Evolutionary conservation across 208 protist species (phyloP).

Genomic region (Crithidia thermophila): DNA sequence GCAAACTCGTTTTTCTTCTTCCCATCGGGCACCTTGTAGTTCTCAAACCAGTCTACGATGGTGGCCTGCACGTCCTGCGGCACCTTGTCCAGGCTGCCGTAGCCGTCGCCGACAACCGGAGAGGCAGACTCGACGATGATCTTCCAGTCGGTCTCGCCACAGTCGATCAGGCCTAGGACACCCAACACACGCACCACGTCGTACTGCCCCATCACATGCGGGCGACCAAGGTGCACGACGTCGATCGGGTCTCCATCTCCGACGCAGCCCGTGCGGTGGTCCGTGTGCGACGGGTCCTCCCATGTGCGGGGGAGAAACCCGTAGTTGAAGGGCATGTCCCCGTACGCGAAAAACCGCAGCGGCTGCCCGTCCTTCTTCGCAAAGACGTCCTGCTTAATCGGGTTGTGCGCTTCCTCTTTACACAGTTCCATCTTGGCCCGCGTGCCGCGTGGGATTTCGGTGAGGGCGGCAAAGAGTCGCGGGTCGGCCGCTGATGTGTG

Average conservation of each 20-base stretch:
- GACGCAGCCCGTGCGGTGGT: slow-evolving; percentile 57
- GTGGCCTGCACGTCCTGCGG: slow-evolving; percentile 44
- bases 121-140: slow-evolving; percentile 64
- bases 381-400: slow-evolving; percentile 91
- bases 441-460: slow-evolving; percentile 90
- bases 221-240: slow-evolving; percentile 75
- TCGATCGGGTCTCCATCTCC: slow-evolving; percentile 94
- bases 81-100: slow-evolving; percentile 54
- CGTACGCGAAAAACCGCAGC: slow-evolving; percentile 85
- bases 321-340: slow-evolving; percentile 95
- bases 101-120: slow-evolving; percentile 28
- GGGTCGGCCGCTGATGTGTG: slow-evolving; percentile 24
- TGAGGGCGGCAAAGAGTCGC: slow-evolving; percentile 66
- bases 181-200: slow-evolving; percentile 84
- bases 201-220: slow-evolving; percentile 44
- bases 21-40: slow-evolving; percentile 94
- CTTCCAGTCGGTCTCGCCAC: slow-evolving; percentile 95
- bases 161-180: slow-evolving; percentile 88
- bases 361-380: slow-evolving; percentile 53
- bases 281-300: slow-evolving; percentile 69
- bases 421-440: slow-evolving; percentile 93
- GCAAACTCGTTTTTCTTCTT: slow-evolving; percentile 90
- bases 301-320: slow-evolving; percentile 95
- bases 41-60: slow-evolving; percentile 89
- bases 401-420: slow-evolving; percentile 91